Conservation (phyloP, 2,329 filamentous ascomycete species). For the Dactylellina leptospora region DNA sequence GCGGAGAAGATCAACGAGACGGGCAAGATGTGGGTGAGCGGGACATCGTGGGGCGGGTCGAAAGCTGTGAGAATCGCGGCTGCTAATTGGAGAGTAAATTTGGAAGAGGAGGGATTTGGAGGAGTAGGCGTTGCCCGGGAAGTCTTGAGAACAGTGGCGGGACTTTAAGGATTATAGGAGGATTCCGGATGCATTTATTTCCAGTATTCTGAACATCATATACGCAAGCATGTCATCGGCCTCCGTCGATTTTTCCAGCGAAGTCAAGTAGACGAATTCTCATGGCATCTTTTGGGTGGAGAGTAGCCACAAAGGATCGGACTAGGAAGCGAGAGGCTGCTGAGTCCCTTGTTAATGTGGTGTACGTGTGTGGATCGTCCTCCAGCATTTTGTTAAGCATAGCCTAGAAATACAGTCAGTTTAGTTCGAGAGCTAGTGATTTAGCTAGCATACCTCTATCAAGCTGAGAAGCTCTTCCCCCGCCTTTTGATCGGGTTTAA, state of each 20-base stretch:
- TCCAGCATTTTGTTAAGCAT: conserved; percentile 47
- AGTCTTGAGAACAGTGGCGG: conserved; percentile 67
- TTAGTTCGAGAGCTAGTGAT: not conserved
- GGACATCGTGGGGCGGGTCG: conserved; percentile 75
- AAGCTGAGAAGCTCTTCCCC: conserved; percentile 33
- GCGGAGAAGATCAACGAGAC: conserved; percentile 76
- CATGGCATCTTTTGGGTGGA: conserved; percentile 50
- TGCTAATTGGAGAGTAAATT: conserved; percentile 81
- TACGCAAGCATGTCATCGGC: conserved; percentile 1
- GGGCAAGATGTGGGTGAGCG: conserved; percentile 81
- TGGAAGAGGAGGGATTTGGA: conserved; percentile 67
- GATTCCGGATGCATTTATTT: too few relatives aligned
- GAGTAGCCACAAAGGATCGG: conserved; percentile 43
- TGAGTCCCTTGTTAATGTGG: conserved; percentile 41
- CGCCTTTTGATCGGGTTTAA: conserved; percentile 20
- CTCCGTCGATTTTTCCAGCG: conserved; percentile 39
- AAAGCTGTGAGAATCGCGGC: conserved; percentile 84
- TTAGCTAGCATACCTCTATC: conserved; percentile 31
- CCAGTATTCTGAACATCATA: not conserved
- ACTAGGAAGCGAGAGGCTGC: conserved; percentile 46
- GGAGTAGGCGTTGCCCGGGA: conserved; percentile 68
- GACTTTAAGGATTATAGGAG: not conserved
- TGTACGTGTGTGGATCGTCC: conserved; percentile 42
- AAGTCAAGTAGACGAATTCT: conserved; percentile 49
- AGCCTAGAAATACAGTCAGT: not conserved